phyloP scores from a whole-genome alignment of 1,139 yeast species.

The Groenewaldozyma auringiensis region DNA sequence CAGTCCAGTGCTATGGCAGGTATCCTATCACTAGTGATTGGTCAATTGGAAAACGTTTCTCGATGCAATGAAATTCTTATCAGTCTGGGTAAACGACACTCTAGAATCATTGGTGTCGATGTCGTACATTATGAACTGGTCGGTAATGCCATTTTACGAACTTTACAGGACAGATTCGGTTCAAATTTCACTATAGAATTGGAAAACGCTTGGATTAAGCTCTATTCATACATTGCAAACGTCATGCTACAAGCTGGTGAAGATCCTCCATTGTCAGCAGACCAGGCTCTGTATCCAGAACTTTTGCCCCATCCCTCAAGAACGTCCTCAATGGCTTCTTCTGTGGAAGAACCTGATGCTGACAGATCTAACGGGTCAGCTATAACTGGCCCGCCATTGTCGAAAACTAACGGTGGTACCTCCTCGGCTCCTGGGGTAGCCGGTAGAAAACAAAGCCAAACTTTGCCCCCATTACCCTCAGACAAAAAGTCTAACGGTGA shows the following conservation, averaged over 20 bases:
- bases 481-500: neutral
- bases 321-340: conserved; percentile 4
- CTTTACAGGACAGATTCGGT: conserved; percentile 63
- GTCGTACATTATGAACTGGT: conserved; percentile 65
- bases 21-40: conserved; percentile 56
- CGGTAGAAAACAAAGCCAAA: neutral
- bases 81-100: conserved; percentile 65
- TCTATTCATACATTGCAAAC: conserved; percentile 51
- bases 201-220: conserved; percentile 64
- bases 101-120: conserved; percentile 68
- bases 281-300: conserved; percentile 8
- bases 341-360: neutral
- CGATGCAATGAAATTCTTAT: conserved; percentile 53
- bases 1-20: conserved; percentile 80
- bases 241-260: conserved; percentile 55
- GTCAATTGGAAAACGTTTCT: conserved; percentile 37
- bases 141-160: conserved; percentile 70
- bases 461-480: neutral
- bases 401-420: neutral
- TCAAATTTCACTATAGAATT: conserved; percentile 41
- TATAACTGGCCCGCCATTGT: conserved; percentile 1
- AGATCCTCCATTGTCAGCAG: conserved; percentile 39
- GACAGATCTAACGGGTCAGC: conserved; percentile 1
- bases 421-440: neutral
- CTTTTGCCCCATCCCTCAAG: conserved; percentile 7